Percentiles rank a stretch among this genome's conserved stretches.
These are phyloP conservation scores for Colletotrichum euphorbiae DNA, from an alignment of 2,329 filamentous ascomycete species.

Conservation along the genomic window DNA sequence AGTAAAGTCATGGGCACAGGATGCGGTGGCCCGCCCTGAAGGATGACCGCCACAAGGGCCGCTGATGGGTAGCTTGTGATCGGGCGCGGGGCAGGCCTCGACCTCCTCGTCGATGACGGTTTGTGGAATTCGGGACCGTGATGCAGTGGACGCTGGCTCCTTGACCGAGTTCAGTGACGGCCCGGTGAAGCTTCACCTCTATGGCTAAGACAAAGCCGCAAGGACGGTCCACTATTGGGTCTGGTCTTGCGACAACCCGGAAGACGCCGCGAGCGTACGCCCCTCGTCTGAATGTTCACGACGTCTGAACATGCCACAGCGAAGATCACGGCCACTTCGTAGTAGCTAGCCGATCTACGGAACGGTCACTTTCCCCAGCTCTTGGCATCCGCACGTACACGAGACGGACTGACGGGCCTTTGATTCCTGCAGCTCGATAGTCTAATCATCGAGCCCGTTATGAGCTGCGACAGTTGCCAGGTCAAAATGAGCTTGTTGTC, in stretches of 20 bases:
- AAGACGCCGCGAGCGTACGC: not conserved
- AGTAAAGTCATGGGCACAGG: too few relatives aligned
- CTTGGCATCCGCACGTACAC: not conserved
- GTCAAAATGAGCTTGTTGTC: not conserved
- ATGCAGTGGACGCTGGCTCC: not conserved
- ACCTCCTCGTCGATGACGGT: not conserved
- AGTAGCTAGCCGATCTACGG: not conserved
- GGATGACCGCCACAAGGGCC: too few relatives aligned
- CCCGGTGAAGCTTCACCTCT: not conserved
- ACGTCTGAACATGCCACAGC: conserved; percentile 1
- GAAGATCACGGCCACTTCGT: not conserved
- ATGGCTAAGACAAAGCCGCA: not conserved
- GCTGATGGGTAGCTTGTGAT: not conserved
- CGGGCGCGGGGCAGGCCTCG: not conserved
- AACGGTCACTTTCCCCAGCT: not conserved
- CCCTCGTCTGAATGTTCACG: not conserved
- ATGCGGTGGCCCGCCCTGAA: not conserved
- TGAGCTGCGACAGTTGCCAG: not conserved
- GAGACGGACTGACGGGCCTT: too few relatives aligned
- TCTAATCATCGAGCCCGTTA: too few relatives aligned
- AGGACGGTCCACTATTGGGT: not conserved
- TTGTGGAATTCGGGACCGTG: not conserved
- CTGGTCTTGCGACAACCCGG: not conserved
- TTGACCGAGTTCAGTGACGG: not conserved
- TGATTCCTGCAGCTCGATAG: too few relatives aligned